Evolutionary conservation across 176 grass and related monocot genomes (phyloP).

Genomic region (Aegilops speltoides): DNA sequence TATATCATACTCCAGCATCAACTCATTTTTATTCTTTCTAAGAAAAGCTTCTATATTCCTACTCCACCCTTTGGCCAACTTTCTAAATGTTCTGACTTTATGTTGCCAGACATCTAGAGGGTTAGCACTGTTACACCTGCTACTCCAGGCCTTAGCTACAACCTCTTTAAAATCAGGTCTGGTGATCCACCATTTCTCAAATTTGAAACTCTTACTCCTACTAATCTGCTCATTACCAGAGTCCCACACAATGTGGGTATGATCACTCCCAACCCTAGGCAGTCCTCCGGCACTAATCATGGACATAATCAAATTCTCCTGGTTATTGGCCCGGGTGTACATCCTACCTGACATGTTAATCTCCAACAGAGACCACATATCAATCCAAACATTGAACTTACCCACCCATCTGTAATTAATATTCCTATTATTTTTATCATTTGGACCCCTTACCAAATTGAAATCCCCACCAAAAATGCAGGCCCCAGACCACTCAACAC

Average conservation of each 20-base stretch:
- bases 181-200: not conserved
- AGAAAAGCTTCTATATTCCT: not conserved
- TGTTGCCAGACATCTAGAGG: too few species aligned
- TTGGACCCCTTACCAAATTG: fast-evolving
- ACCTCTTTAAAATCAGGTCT: not conserved
- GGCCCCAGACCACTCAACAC: not conserved
- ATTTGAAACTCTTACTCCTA: not conserved
- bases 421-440: fast-evolving
- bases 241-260: not conserved
- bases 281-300: not conserved
- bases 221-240: not conserved
- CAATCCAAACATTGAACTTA: not conserved
- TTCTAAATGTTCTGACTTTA: not conserved
- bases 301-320: not conserved
- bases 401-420: not conserved
- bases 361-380: too few species aligned
- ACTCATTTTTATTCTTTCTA: not conserved
- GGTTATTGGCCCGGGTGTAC: too few species aligned
- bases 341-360: too few species aligned
- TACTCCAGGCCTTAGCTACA: too few species aligned
- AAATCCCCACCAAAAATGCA: not conserved
- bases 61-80: not conserved
- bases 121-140: too few species aligned
- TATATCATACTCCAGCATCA: not conserved
- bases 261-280: not conserved